Evolutionary conservation across 768 basidiomycete genomes (phyloP).

Genomic region (Boletales sp.): DNA sequence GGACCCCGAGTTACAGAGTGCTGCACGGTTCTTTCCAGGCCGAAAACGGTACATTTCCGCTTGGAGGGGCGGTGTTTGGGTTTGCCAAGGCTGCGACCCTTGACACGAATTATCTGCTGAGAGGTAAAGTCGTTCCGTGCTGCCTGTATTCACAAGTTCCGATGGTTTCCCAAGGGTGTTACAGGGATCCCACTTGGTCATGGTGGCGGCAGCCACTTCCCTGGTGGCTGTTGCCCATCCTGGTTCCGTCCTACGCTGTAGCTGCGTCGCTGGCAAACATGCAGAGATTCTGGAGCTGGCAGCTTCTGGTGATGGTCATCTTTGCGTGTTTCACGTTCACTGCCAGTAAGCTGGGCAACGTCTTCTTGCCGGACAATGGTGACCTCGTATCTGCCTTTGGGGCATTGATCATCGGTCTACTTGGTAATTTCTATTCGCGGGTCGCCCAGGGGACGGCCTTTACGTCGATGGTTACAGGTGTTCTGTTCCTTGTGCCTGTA

Average conservation of each 20-base stretch:
- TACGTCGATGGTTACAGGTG: constrained; percentile 89
- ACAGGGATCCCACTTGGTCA: constrained; percentile 67
- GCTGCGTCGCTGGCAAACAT: constrained; percentile 75
- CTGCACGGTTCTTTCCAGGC: constrained; percentile 54
- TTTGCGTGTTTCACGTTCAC: constrained; percentile 75
- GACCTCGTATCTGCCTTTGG: constrained; percentile 78
- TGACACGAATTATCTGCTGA: constrained; percentile 26
- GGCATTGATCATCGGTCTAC: constrained; percentile 71
- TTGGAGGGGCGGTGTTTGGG: constrained; percentile 45
- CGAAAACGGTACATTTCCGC: constrained; percentile 44
- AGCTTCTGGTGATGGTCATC: constrained; percentile 77
- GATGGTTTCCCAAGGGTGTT: constrained; percentile 54
- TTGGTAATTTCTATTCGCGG: constrained; percentile 80
- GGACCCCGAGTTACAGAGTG: constrained; percentile 38
- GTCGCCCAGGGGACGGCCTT: constrained; percentile 77
- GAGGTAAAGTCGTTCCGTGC: constrained; percentile 18
- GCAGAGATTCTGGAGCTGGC: constrained; percentile 65
- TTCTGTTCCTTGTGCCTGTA: constrained; percentile 87
- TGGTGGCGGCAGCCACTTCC: constrained; percentile 80
- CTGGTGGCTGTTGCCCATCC: constrained; percentile 73
- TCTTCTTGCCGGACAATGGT: constrained; percentile 59
- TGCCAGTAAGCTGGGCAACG: constrained; percentile 61
- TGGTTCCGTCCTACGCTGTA: constrained; percentile 75
- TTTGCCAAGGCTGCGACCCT: constrained; percentile 36
- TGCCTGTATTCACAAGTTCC: constrained; percentile 22